phyloP scores from a whole-genome alignment of 129 eudicot genomes.

The Solidago caesia region DNA sequence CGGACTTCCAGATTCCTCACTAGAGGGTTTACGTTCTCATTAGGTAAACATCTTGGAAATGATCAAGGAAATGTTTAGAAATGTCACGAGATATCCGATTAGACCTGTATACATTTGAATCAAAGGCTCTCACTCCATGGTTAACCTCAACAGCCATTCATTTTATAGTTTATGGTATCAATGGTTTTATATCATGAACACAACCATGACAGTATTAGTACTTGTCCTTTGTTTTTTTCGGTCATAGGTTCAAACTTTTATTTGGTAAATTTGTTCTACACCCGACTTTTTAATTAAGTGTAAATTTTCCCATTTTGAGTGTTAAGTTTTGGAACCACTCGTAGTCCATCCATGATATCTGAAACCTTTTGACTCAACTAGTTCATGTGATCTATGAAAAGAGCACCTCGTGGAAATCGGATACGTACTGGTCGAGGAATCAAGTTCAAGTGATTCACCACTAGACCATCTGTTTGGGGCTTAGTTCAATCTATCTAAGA shows the following conservation, averaged over 20 bases:
- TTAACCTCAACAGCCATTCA: no score
- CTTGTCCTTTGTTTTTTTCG: background rate
- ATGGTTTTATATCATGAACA: conserved; percentile 15
- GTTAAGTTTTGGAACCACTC: background rate
- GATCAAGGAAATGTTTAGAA: no score
- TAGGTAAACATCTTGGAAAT: no score
- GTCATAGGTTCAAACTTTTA: background rate
- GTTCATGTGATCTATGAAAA: background rate
- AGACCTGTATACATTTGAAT: no score
- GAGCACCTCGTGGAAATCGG: background rate
- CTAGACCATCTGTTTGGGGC: no score
- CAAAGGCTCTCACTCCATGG: no score
- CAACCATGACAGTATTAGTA: conserved; percentile 6
- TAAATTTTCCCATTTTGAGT: background rate
- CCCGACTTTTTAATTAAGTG: background rate
- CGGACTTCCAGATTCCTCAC: no score
- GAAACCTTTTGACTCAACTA: background rate
- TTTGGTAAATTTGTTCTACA: background rate
- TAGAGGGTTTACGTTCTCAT: no score
- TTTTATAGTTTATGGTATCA: background rate
- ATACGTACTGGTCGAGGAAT: background rate
- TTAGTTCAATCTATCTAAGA: no score
- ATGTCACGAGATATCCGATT: no score
- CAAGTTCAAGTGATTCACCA: background rate
- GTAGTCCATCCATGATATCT: background rate